Evolutionary conservation across 208 protist species (phyloP).

Genomic region (Wallacemonas sp.): DNA sequence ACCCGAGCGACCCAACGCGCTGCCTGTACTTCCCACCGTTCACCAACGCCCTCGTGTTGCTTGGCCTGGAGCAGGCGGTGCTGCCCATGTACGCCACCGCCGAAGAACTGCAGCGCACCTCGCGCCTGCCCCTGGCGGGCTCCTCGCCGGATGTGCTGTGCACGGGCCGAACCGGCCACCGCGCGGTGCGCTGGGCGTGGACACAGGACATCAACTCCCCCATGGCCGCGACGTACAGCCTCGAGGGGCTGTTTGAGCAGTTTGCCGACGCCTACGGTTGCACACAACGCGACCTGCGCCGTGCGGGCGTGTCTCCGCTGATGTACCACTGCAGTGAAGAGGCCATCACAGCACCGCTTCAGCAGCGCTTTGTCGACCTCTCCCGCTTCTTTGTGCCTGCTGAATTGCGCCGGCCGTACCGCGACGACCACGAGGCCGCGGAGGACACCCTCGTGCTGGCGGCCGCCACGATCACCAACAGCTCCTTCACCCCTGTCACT

Average conservation of each 20-base stretch:
- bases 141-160: conserved; percentile 40
- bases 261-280: conserved; percentile 43
- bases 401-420: conserved; percentile 1
- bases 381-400: conserved; percentile 38
- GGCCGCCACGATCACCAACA: background rate
- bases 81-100: conserved; percentile 59
- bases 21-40: conserved; percentile 69
- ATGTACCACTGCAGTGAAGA: conserved; percentile 26
- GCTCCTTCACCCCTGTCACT: background rate
- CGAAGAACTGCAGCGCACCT: conserved; percentile 34
- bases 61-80: conserved; percentile 60
- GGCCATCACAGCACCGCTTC: conserved; percentile 13
- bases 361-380: conserved; percentile 29
- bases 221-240: conserved; percentile 30
- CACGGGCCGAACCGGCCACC: conserved; percentile 39
- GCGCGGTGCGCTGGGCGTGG: conserved; percentile 53
- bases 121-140: conserved; percentile 55
- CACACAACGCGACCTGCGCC: conserved; percentile 25
- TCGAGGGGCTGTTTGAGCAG: conserved; percentile 58
- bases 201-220: conserved; percentile 44
- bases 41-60: conserved; percentile 51
- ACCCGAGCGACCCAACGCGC: conserved; percentile 32
- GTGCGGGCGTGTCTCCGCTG: conserved; percentile 17
- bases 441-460: background rate
- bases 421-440: background rate